Evolutionary conservation across 768 basidiomycete species (phyloP).

Genomic region (Grammothele lineata): DNA sequence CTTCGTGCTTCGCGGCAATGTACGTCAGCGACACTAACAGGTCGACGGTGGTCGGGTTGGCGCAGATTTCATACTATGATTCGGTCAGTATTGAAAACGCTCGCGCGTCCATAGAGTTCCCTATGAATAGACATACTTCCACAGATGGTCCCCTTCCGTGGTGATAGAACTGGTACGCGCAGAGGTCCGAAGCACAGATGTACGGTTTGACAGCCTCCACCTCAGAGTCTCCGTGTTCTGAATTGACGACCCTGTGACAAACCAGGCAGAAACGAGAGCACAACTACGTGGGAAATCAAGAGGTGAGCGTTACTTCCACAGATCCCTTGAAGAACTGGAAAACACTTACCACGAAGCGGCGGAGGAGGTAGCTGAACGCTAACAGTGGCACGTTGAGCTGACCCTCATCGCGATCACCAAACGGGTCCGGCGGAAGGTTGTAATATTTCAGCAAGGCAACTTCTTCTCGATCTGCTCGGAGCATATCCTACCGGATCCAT

Average conservation of each 20-base stretch:
- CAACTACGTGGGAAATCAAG: slow-evolving; percentile 40
- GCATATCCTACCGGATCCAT: too few relatives aligned
- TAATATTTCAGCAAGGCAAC: too few relatives aligned
- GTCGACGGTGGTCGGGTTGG: slow-evolving; percentile 61
- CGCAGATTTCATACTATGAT: slow-evolving; percentile 61
- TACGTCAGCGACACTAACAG: slow-evolving; percentile 66
- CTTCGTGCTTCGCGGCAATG: slow-evolving; percentile 47
- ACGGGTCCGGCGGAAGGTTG: slow-evolving; percentile 52
- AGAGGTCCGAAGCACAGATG: slow-evolving; percentile 62
- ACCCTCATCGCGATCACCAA: slow-evolving; percentile 31
- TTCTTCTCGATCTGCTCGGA: too few relatives aligned
- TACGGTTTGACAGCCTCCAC: slow-evolving; percentile 69
- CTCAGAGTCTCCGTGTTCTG: slow-evolving; percentile 42
- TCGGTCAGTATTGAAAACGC: not conserved
- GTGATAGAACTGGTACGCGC: slow-evolving; percentile 65
- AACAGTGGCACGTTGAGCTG: slow-evolving; percentile 55
- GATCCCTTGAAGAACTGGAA: too few relatives aligned
- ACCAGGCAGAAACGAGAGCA: slow-evolving; percentile 68
- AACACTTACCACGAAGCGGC: slow-evolving; percentile 54
- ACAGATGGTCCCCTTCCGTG: slow-evolving; percentile 63
- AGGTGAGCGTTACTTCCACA: too few relatives aligned
- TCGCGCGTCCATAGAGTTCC: too few relatives aligned
- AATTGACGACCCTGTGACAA: slow-evolving; percentile 66
- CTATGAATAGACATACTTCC: slow-evolving; percentile 45
- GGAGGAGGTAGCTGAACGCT: slow-evolving; percentile 63